Conservation (phyloP, 768 basidiomycete genomes). For the Hygrophorus russula region DNA sequence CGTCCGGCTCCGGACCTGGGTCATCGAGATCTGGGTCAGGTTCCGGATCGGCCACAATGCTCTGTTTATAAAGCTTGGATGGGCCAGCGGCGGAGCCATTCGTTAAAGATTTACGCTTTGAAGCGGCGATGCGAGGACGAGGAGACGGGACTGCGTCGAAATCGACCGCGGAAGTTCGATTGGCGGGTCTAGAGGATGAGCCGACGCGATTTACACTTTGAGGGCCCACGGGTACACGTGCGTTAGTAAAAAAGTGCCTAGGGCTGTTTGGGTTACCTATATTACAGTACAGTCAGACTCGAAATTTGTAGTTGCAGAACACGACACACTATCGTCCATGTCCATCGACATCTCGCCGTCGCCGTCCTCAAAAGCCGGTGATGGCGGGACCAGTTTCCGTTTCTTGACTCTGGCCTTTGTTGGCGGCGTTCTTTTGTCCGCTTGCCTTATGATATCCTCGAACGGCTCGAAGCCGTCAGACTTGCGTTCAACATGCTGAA, state of each 20-base stretch:
- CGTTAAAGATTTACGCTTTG: slow-evolving; percentile 18
- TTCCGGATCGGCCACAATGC: slow-evolving; percentile 18
- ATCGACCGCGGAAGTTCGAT: slow-evolving; percentile 42
- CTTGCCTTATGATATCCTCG: slow-evolving; percentile 61
- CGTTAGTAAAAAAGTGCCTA: slow-evolving; percentile 29
- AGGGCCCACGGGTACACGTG: slow-evolving; percentile 30
- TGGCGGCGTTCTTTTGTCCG: slow-evolving; percentile 55
- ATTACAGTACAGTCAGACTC: slow-evolving; percentile 5
- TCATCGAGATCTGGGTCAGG: slow-evolving; percentile 17
- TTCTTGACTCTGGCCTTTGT: slow-evolving; percentile 40
- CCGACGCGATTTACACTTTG: slow-evolving; percentile 24
- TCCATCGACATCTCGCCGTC: slow-evolving; percentile 76
- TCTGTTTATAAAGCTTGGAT: slow-evolving; percentile 28
- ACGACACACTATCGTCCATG: slow-evolving; percentile 54
- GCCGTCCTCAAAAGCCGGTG: slow-evolving; percentile 29
- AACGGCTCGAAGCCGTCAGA: slow-evolving; percentile 81
- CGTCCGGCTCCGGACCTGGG: slow-evolving; percentile 14
- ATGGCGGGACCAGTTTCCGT: slow-evolving; percentile 25
- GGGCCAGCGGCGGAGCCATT: slow-evolving; percentile 26
- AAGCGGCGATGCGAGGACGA: slow-evolving; percentile 17
- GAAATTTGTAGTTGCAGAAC: background rate
- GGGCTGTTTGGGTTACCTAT: slow-evolving; percentile 25
- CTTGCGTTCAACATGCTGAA: slow-evolving; percentile 56
- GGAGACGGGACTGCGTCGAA: slow-evolving; percentile 59
- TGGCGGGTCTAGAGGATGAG: slow-evolving; percentile 34